Percentiles rank a stretch among this genome's conserved stretches.
These are phyloP conservation scores for Lentinula novae-zelandiae DNA, from an alignment of 1,284 basidiomycete species.

Conservation along the genomic window DNA sequence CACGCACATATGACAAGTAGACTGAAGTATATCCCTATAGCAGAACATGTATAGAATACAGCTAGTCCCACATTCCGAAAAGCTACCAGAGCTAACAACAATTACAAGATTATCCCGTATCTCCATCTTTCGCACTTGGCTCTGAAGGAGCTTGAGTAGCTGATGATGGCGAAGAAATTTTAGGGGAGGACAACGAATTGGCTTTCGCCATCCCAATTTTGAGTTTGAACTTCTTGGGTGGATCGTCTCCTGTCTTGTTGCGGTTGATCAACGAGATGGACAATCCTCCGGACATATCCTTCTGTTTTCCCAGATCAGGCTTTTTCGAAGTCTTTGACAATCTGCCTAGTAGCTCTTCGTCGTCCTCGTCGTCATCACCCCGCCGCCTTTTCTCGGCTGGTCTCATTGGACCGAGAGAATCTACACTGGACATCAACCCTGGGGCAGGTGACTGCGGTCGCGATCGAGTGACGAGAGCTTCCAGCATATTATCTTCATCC, in stretches of 20 bases:
- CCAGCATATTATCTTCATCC: slow-evolving; percentile 53
- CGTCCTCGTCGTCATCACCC: slow-evolving; percentile 75
- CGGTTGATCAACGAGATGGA: not conserved
- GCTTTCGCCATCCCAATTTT: slow-evolving; percentile 46
- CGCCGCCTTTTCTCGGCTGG: slow-evolving; percentile 71
- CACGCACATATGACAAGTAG: not conserved
- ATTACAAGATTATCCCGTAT: slow-evolving; percentile 48
- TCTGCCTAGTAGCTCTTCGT: slow-evolving; percentile 53
- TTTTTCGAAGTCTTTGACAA: slow-evolving; percentile 36
- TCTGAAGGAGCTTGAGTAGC: slow-evolving; percentile 39
- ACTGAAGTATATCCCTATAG: not conserved
- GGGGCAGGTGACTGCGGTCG: slow-evolving; percentile 40
- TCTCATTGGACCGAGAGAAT: slow-evolving; percentile 32
- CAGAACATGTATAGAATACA: not conserved
- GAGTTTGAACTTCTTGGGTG: slow-evolving; percentile 73
- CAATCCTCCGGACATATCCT: slow-evolving; percentile 23
- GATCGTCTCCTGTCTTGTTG: slow-evolving; percentile 52
- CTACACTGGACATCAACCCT: slow-evolving; percentile 35
- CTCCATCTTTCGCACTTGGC: slow-evolving; percentile 68
- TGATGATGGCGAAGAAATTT: not conserved
- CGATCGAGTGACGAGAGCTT: slow-evolving; percentile 43
- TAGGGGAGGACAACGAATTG: not conserved
- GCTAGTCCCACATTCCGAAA: not conserved
- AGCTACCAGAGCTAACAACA: not conserved
- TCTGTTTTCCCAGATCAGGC: slow-evolving; percentile 35